Conservation (phyloP, 108 stramenopile genomes). For the Skeletonema marinoi region DNA sequence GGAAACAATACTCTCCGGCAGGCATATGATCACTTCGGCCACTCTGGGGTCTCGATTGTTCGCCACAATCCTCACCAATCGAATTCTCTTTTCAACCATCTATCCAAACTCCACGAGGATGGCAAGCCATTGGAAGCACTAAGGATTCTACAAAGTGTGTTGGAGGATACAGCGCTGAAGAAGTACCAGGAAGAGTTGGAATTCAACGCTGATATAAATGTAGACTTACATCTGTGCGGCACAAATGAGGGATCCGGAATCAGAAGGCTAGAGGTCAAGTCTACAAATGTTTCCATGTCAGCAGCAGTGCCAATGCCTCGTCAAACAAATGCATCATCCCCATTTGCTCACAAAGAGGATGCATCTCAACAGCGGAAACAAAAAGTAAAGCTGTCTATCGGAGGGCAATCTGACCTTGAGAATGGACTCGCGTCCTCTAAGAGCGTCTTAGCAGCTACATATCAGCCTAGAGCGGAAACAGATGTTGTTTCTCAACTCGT, state of each 20-base stretch:
- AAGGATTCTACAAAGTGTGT: constrained; percentile 7
- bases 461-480: constrained; percentile 37
- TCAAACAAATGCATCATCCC: neutral
- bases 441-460: constrained; percentile 22
- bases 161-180: constrained; percentile 16
- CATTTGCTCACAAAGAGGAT: neutral
- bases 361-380: constrained; percentile 1
- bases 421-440: constrained; percentile 31
- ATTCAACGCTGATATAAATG: constrained; percentile 20
- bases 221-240: constrained; percentile 18
- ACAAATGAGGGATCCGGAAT: neutral
- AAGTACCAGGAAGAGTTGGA: constrained; percentile 17
- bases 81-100: constrained; percentile 19
- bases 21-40: constrained; percentile 50
- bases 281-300: constrained; percentile 19
- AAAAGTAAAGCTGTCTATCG: constrained; percentile 35
- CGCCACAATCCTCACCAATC: constrained; percentile 27
- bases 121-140: constrained; percentile 31
- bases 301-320: constrained; percentile 18
- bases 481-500: constrained; percentile 27
- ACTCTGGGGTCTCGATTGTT: constrained; percentile 25
- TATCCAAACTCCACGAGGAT: constrained; percentile 32
- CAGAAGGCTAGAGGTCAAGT: constrained; percentile 28
- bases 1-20: constrained; percentile 33
- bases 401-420: constrained; percentile 28